Percentiles rank a stretch among this genome's conserved stretches.
Evolutionary conservation across 2,329 filamentous ascomycete genomes (phyloP).

Genomic region (Hysterium pulicare): DNA sequence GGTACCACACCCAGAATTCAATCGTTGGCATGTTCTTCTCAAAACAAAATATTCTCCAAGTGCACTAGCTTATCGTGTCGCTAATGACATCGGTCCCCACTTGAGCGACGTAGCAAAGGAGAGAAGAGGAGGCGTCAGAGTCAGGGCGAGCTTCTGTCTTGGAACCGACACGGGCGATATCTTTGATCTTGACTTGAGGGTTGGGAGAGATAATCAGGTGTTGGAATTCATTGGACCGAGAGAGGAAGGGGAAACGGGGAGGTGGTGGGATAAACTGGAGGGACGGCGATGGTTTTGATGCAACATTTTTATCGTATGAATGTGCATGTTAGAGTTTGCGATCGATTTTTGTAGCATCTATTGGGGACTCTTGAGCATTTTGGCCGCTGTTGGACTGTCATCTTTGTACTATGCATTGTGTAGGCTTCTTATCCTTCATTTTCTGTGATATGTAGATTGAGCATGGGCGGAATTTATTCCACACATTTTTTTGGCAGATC

Average conservation of each 20-base stretch:
- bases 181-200: conserved; percentile 45
- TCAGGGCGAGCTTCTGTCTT: conserved; percentile 46
- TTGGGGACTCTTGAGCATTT: no score
- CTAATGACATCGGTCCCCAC: conserved; percentile 38
- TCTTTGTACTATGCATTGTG: no score
- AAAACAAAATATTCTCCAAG: conserved; percentile 39
- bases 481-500: no score
- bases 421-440: no score
- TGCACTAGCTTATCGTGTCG: conserved; percentile 41
- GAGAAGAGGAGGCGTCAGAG: conserved; percentile 40
- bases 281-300: conserved; percentile 46
- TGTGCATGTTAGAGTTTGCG: no score
- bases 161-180: conserved; percentile 38
- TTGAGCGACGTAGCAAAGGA: conserved; percentile 41
- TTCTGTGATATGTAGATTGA: no score
- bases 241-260: conserved; percentile 41
- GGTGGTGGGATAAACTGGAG: conserved; percentile 43
- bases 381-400: no score
- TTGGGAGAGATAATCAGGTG: conserved; percentile 40
- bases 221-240: conserved; percentile 42
- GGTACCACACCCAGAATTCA: conserved; percentile 22
- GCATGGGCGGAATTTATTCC: no score
- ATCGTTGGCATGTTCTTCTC: conserved; percentile 42
- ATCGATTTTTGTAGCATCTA: no score
- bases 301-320: no score